Conservation (phyloP, 176 grass and related monocot genomes). For the Musa acuminata region DNA sequence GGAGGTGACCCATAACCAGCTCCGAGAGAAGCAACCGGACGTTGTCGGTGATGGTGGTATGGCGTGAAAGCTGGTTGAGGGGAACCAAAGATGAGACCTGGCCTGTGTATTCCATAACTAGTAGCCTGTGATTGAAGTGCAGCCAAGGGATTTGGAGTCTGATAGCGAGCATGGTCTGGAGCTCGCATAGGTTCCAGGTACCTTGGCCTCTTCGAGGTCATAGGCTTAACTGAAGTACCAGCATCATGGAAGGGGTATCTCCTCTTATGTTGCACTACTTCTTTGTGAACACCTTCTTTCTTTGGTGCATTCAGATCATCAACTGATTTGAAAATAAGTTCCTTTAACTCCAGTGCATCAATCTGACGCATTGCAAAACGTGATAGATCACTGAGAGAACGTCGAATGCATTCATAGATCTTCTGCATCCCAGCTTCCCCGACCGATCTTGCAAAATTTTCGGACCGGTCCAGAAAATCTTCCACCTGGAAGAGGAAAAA, state of each 20-base stretch:
- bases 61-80: background rate
- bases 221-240: background rate
- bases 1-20: no score
- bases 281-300: background rate
- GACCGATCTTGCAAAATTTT: constrained; percentile 76
- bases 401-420: constrained; percentile 39
- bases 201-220: background rate
- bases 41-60: no score
- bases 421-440: constrained; percentile 48
- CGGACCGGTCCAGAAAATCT: constrained; percentile 71
- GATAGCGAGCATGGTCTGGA: background rate
- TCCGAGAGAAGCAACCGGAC: no score
- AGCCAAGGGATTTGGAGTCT: background rate
- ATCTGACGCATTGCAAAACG: constrained; percentile 50
- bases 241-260: constrained; percentile 10
- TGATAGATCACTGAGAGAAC: constrained; percentile 33
- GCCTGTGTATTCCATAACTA: background rate
- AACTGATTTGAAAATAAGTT: constrained; percentile 40
- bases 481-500: constrained; percentile 44
- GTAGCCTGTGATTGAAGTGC: background rate
- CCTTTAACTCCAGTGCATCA: constrained; percentile 27
- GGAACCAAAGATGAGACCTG: background rate
- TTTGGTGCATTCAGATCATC: constrained; percentile 3
- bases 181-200: background rate
- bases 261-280: background rate